Conservation (phyloP, 148 eudicot species). For the Amaranthus cruentus region DNA sequence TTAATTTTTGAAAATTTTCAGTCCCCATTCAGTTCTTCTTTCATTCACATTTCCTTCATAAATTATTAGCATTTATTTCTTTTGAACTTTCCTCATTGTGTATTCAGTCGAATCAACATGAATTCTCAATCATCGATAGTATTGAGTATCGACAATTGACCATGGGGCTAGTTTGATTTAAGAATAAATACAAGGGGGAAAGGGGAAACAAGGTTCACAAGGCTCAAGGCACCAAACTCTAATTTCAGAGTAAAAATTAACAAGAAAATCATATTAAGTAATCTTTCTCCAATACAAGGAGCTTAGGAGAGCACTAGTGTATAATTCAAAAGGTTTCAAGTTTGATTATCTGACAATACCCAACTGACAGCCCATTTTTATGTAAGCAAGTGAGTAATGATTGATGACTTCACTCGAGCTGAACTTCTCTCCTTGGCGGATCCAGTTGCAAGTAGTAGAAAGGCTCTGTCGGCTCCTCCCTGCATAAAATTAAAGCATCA, state of each 20-base stretch:
- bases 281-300: conserved; percentile 1
- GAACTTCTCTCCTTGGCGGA: conserved; percentile 61
- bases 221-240: too few species aligned
- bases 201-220: too few species aligned
- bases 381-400: background rate
- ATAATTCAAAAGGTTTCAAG: background rate
- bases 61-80: too few species aligned
- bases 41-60: too few species aligned
- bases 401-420: conserved; percentile 39
- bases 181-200: background rate
- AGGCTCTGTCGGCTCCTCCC: conserved; percentile 90
- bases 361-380: background rate
- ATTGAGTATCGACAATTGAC: background rate
- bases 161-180: background rate
- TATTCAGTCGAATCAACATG: background rate
- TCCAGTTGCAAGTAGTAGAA: conserved; percentile 65
- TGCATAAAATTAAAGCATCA: conserved; percentile 26
- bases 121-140: background rate
- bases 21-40: too few species aligned
- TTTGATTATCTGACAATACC: background rate
- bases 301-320: background rate
- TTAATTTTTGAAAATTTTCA: too few species aligned
- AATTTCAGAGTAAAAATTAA: too few species aligned
- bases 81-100: too few species aligned
- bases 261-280: background rate